A percentile compares a stretch with the other conserved stretches of the same genome.
Evolutionary conservation across 2,329 filamentous ascomycete genomes (phyloP).

Genomic region (Corynespora cassiicola): DNA sequence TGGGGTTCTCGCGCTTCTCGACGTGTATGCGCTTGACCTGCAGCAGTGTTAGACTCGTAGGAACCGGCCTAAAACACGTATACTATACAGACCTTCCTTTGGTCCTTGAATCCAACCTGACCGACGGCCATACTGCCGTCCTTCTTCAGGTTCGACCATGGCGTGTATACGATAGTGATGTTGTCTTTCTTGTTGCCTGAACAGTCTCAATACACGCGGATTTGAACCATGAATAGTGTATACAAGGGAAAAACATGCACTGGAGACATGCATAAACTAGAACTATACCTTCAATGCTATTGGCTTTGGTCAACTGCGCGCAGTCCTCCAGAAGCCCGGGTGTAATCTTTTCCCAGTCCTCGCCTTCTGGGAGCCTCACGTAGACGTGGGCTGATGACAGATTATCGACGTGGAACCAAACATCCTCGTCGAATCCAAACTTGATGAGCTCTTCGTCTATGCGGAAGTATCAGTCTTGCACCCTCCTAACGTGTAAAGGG

Average conservation of each 20-base stretch:
- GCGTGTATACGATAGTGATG: constrained; percentile 94
- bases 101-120: constrained; percentile 93
- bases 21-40: constrained; percentile 84
- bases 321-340: constrained; percentile 80
- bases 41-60: background rate
- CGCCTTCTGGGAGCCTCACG: constrained; percentile 78
- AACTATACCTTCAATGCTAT: constrained; percentile 85
- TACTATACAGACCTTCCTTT: constrained; percentile 63
- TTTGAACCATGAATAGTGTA: too few species aligned
- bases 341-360: constrained; percentile 84
- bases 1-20: constrained; percentile 79
- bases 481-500: background rate
- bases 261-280: too few species aligned
- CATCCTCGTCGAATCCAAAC: constrained; percentile 91
- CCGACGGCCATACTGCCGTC: constrained; percentile 94
- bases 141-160: constrained; percentile 95
- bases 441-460: constrained; percentile 98
- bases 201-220: too few species aligned
- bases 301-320: constrained; percentile 97
- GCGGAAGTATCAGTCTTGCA: constrained; percentile 14
- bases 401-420: constrained; percentile 99
- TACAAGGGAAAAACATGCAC: too few species aligned
- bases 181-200: constrained; percentile 98
- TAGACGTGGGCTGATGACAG: constrained; percentile 97
- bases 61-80: background rate